Conservation (phyloP, 768 basidiomycete genomes). For the Coprinopsis marcescibilis region DNA sequence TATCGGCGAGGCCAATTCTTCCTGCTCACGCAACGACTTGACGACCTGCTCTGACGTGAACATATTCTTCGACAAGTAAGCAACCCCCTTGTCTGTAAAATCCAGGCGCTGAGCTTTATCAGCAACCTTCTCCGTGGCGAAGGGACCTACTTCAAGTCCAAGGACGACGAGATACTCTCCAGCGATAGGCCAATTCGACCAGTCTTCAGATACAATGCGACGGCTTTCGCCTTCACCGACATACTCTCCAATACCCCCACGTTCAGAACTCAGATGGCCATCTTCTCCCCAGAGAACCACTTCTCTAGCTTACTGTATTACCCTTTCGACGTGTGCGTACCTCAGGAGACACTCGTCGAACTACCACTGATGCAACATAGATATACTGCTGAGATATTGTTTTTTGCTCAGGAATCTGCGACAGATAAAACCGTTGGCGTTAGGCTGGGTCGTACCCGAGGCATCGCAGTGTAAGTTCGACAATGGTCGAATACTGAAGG, state of each 20-base stretch:
- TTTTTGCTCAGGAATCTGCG: slow-evolving; percentile 17
- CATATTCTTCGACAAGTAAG: slow-evolving; percentile 20
- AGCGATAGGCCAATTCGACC: slow-evolving; percentile 17
- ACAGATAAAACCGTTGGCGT: slow-evolving; percentile 17
- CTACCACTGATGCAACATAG: background rate
- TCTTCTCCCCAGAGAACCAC: slow-evolving; percentile 17
- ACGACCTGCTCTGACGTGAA: slow-evolving; percentile 17
- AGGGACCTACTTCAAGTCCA: slow-evolving; percentile 1
- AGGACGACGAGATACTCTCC: slow-evolving; percentile 5
- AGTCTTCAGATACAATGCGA: slow-evolving; percentile 18
- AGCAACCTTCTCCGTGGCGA: slow-evolving; percentile 15
- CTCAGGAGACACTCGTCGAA: background rate
- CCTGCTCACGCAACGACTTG: slow-evolving; percentile 14
- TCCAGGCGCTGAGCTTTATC: background rate
- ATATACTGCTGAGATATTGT: slow-evolving; percentile 18
- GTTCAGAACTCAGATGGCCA: slow-evolving; percentile 17
- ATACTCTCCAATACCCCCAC: slow-evolving; percentile 17
- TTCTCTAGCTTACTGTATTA: slow-evolving; percentile 19
- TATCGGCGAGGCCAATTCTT: slow-evolving; percentile 14
- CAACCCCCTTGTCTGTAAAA: background rate
- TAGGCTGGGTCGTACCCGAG: slow-evolving; percentile 14
- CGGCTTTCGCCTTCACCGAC: slow-evolving; percentile 11
- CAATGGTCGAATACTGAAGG: background rate
- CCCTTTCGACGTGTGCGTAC: slow-evolving; percentile 19
- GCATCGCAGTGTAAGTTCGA: slow-evolving; percentile 18